phyloP scores from a whole-genome alignment of 352 stramenopile genomes.

The Lagenidium giganteum region DNA sequence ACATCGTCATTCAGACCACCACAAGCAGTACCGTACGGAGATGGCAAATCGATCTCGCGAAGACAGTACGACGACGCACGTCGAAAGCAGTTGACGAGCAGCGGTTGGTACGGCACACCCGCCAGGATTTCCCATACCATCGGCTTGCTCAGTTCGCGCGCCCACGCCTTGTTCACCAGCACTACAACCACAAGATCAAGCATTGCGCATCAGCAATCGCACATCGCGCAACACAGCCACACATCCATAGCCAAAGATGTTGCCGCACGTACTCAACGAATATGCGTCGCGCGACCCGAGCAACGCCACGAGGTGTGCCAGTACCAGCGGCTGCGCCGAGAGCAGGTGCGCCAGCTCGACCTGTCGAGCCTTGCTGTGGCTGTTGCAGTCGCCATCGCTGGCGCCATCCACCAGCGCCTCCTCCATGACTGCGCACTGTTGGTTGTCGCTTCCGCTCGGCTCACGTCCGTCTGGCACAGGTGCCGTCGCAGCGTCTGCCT shows the following conservation, averaged over 20 bases:
- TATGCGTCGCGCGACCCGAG: conserved; percentile 52
- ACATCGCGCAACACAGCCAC: not conserved
- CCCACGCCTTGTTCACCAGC: conserved; percentile 63
- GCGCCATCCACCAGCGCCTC: not conserved
- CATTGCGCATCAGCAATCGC: conserved; percentile 7
- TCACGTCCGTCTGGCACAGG: too few relatives aligned
- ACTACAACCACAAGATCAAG: conserved; percentile 28
- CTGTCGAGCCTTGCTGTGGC: too few relatives aligned
- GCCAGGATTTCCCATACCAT: conserved; percentile 79
- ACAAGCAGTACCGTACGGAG: conserved; percentile 44
- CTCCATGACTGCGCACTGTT: too few relatives aligned
- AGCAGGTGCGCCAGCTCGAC: too few relatives aligned
- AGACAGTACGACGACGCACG: conserved; percentile 82
- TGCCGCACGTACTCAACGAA: conserved; percentile 32
- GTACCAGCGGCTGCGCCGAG: conserved; percentile 43
- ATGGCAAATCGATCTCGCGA: conserved; percentile 81
- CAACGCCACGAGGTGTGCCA: conserved; percentile 61
- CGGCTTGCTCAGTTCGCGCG: conserved; percentile 78
- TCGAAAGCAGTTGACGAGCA: conserved; percentile 80
- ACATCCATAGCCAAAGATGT: conserved; percentile 10
- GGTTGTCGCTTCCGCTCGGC: too few relatives aligned
- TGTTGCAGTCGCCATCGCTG: not conserved
- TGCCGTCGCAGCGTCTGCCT: too few relatives aligned
- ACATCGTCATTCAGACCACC: not conserved
- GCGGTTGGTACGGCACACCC: conserved; percentile 64